Conservation (phyloP, 352 stramenopile species). For the Phytopythium vexans region DNA sequence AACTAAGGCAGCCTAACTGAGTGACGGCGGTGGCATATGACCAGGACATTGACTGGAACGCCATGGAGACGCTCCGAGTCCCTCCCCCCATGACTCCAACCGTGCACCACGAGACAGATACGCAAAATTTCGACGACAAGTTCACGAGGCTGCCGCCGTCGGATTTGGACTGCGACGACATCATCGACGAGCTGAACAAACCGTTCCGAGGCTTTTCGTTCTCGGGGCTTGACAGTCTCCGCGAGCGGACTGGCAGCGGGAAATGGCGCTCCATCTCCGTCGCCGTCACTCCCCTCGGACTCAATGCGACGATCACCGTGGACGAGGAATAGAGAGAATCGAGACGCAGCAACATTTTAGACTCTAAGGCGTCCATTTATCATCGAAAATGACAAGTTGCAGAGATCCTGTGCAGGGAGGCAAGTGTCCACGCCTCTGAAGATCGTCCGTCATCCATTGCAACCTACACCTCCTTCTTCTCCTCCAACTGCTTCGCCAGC, state of each 20-base stretch:
- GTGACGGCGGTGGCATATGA: no score
- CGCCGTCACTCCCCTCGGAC: neutral
- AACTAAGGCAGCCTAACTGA: no score
- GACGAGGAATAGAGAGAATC: no score
- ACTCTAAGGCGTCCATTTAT: no score
- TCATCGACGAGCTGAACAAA: slow-evolving; percentile 44
- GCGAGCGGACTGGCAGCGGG: slow-evolving; percentile 16
- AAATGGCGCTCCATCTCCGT: slow-evolving; percentile 4
- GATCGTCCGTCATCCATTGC: neutral
- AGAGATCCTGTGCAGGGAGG: no score
- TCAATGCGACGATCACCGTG: no score
- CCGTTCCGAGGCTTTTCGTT: slow-evolving; percentile 80
- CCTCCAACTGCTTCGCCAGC: slow-evolving; percentile 74
- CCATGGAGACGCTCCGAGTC: slow-evolving; percentile 88
- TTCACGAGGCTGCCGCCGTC: slow-evolving; percentile 75
- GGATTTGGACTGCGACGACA: slow-evolving; percentile 59
- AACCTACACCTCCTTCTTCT: slow-evolving; percentile 62
- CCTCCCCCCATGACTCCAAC: slow-evolving; percentile 86
- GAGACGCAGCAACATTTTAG: no score
- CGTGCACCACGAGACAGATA: slow-evolving; percentile 89
- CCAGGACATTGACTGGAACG: slow-evolving; percentile 87
- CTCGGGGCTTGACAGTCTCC: slow-evolving; percentile 43
- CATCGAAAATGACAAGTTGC: no score
- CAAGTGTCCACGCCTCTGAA: no score
- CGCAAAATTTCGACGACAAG: slow-evolving; percentile 93